Evolutionary conservation across 2,329 filamentous ascomycete genomes (phyloP).

Genomic region (Botryotinia narcissicola): DNA sequence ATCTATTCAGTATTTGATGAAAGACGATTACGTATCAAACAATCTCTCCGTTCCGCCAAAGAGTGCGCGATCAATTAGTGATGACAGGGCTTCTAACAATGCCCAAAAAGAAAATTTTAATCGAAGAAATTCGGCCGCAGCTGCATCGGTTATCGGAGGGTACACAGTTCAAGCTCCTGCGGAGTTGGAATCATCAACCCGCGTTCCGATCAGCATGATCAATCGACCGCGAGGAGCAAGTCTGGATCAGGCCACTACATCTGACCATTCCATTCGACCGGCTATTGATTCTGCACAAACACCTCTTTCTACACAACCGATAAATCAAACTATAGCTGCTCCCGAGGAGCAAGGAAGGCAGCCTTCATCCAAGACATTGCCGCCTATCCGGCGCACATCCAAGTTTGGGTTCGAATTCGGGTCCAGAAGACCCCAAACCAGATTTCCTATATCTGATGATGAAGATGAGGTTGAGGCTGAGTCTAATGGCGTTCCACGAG

Average conservation of each 20-base stretch:
- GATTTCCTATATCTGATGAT: constrained; percentile 33
- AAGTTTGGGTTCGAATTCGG: constrained; percentile 50
- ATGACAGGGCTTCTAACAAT: constrained; percentile 31
- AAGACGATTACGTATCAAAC: not conserved
- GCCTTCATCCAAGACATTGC: constrained; percentile 46
- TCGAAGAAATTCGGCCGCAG: too few relatives aligned
- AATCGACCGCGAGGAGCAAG: constrained; percentile 29
- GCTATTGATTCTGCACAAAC: constrained; percentile 18
- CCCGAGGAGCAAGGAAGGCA: constrained; percentile 21
- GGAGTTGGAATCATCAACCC: not conserved
- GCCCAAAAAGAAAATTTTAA: constrained; percentile 21
- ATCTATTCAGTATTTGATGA: constrained; percentile 11
- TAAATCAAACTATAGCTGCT: not conserved
- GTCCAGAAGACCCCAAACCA: constrained; percentile 34
- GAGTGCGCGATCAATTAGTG: constrained; percentile 30
- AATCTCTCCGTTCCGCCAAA: constrained; percentile 11
- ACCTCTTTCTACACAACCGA: not conserved
- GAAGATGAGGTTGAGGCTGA: constrained; percentile 22
- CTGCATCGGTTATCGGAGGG: constrained; percentile 9
- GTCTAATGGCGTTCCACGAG: not conserved
- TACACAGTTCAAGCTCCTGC: not conserved
- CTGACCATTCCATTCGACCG: not conserved
- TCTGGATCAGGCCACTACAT: constrained; percentile 3
- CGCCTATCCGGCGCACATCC: constrained; percentile 57
- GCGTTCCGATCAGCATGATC: constrained; percentile 23